phyloP scores from a whole-genome alignment of 805 yeast species.

The Spathaspora hagerdaliae region DNA sequence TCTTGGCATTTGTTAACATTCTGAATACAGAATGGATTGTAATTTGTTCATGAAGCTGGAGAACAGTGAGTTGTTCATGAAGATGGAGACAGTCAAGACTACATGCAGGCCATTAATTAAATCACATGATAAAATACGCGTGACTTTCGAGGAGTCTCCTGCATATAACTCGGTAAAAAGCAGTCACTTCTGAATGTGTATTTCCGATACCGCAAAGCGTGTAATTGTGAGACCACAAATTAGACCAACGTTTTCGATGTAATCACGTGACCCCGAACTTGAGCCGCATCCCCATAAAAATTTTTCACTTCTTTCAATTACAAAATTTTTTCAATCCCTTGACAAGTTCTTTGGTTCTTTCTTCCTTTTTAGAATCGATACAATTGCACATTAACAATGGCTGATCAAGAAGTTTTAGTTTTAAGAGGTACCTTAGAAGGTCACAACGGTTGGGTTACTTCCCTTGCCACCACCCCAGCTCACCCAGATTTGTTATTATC shows the following conservation, averaged over 20 bases:
- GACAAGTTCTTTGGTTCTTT: not conserved
- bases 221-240: no score
- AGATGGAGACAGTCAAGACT: no score
- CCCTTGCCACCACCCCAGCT: constrained; percentile 95
- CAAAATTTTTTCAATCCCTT: no score
- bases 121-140: no score
- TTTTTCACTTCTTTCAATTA: no score
- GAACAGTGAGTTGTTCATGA: no score
- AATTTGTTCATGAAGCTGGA: constrained; percentile 5
- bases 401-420: constrained; percentile 94
- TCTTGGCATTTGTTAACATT: constrained; percentile 2
- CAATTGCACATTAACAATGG: constrained; percentile 39
- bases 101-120: no score
- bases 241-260: not conserved
- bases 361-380: not conserved
- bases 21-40: constrained; percentile 16
- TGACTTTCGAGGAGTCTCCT: constrained; percentile 3
- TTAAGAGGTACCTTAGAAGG: constrained; percentile 99
- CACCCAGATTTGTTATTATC: constrained; percentile 98
- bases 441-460: constrained; percentile 85
- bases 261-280: not conserved
- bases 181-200: constrained; percentile 36
- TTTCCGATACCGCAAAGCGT: constrained; percentile 28
- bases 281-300: no score
- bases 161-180: constrained; percentile 23